Conservation (phyloP, 2,329 filamentous ascomycete genomes). For the Venturia effusa region DNA sequence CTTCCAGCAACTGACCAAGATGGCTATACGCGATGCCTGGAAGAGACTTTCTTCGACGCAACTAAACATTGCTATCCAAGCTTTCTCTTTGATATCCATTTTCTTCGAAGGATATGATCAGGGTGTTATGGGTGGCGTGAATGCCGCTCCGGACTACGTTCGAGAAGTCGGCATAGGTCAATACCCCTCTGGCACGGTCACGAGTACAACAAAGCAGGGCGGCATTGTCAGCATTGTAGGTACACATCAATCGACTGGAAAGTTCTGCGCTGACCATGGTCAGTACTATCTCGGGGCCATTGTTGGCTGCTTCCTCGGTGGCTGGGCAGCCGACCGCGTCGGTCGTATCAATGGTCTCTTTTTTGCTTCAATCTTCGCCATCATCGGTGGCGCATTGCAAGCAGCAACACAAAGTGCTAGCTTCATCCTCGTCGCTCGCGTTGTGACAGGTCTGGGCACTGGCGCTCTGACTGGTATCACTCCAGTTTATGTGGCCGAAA, state of each 20-base stretch:
- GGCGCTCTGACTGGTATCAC: slow-evolving; percentile 49
- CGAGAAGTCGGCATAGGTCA: slow-evolving; percentile 15
- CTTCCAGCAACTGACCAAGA: neutral
- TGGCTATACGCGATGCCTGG: neutral
- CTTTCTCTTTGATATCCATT: slow-evolving; percentile 15
- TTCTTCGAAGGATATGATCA: slow-evolving; percentile 25
- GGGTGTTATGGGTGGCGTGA: slow-evolving; percentile 25
- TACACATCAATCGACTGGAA: neutral
- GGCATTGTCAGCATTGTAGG: slow-evolving; percentile 18
- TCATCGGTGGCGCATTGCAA: slow-evolving; percentile 49
- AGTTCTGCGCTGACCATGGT: neutral
- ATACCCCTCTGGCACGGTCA: slow-evolving; percentile 16
- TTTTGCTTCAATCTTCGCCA: slow-evolving; percentile 46
- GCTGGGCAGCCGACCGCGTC: slow-evolving; percentile 49
- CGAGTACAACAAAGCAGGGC: slow-evolving; percentile 20
- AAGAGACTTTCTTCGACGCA: neutral
- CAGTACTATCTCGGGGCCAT: slow-evolving; percentile 35
- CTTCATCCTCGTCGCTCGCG: slow-evolving; percentile 48
- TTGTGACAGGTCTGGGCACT: slow-evolving; percentile 49
- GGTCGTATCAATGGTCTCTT: slow-evolving; percentile 50
- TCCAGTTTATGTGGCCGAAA: slow-evolving; percentile 54
- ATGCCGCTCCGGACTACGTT: slow-evolving; percentile 23
- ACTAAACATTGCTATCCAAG: neutral
- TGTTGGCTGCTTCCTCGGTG: slow-evolving; percentile 43
- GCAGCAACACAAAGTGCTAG: slow-evolving; percentile 43